Base-by-base conservation (phyloP, 495 filamentous ascomycete genomes). In the Talaromyces nanjingensis region DNA sequence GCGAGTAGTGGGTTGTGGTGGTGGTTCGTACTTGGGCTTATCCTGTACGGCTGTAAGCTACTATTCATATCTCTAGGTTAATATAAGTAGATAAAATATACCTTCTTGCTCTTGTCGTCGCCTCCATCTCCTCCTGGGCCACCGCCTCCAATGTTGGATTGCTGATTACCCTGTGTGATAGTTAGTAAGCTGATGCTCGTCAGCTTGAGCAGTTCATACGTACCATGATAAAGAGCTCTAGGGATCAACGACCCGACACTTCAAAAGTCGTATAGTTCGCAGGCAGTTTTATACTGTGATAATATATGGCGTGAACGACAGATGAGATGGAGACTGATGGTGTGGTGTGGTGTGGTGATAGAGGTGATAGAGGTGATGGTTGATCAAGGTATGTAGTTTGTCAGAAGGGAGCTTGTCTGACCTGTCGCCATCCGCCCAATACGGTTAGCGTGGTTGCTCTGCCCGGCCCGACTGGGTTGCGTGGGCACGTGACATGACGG, bases 1-100 rank as follows among this genome's bases (percentile, higher is more conserved):
- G 72, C 94, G 92, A 64, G 94, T 98, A 37, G 94, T 98, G 49
- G 94, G 94, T 65, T 91, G 90, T 74, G 96, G 96, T 64, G 94
- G 94, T 56, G 94, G 94, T 74, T 99, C 94, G 81, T 99, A 98
- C 88, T 91, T 97, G 66, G 96, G 94, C 86, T 98, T 98, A 56
- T 98, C 92, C 84, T 99, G 97, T 22, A 59, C 11, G 8, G 8
- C 14, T n/a, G 53, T 37, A 34, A 39, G 58, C 20, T 47, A 8
- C 27, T n/a, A 4, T 27, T 11, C 37, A 42, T 42, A 6, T 25
- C 52, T 24, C 53, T 22, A 56, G 53, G 8, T 14, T 4, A 1
- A 14, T 56, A 27, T 12, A 24, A 37, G 6, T 9, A 8, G 14
- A 14, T 8, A 5, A 65, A 63, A 78, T 33, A 63, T 82, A 96